phyloP scores from a whole-genome alignment of 306 rosid genomes.

The Casuarina glauca region DNA sequence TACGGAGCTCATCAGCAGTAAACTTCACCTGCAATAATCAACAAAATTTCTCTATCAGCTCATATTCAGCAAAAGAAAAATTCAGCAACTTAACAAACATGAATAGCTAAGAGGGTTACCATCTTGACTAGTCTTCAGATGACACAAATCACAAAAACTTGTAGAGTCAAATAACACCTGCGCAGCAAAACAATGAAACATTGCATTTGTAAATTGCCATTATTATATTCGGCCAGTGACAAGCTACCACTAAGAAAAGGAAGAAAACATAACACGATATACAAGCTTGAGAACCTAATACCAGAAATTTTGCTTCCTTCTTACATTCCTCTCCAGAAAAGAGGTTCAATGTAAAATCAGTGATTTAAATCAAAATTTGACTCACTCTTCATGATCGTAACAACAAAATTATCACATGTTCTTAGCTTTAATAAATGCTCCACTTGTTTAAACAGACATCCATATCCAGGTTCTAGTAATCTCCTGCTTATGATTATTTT shows the following conservation, averaged over 20 bases:
- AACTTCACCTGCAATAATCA: slow-evolving; percentile 80
- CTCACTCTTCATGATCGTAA: background rate
- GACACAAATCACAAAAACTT: slow-evolving; percentile 10
- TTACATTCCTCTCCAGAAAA: background rate
- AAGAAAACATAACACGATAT: background rate
- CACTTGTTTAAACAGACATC: background rate
- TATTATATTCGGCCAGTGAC: too few relatives aligned
- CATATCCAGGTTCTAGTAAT: too few relatives aligned
- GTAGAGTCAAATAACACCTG: slow-evolving; percentile 6
- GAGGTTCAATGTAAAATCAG: background rate
- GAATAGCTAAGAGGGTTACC: slow-evolving; percentile 31
- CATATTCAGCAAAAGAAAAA: background rate
- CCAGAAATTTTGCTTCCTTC: background rate
- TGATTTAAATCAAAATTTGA: background rate
- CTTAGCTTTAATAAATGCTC: background rate
- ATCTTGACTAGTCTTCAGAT: slow-evolving; percentile 49
- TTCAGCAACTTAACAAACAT: background rate
- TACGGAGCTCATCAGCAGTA: slow-evolving; percentile 83
- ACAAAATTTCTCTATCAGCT: slow-evolving; percentile 11
- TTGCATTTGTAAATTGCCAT: background rate
- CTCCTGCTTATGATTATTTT: too few relatives aligned
- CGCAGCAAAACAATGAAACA: slow-evolving; percentile 2
- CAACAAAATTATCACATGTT: background rate
- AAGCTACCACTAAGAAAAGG: too few relatives aligned
- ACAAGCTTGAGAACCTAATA: background rate